Conservation (phyloP, 805 yeast species). For the Lipomyces kockii region DNA sequence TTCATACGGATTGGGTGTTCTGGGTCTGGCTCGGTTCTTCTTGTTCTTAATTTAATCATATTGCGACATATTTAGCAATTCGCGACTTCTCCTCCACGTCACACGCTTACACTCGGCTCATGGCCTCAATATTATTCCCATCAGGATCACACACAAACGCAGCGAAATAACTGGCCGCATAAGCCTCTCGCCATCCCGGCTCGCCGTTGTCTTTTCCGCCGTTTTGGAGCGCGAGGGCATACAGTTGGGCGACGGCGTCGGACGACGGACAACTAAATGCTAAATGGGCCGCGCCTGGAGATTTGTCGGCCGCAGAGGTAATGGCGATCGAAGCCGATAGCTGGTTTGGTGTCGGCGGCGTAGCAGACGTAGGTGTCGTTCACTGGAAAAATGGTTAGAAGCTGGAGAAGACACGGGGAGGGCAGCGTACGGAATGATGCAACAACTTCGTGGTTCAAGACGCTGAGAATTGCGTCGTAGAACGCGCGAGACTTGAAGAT, state of each 20-base stretch:
- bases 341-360: background rate
- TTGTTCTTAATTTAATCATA: background rate
- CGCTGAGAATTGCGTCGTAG: background rate
- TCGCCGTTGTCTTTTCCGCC: slow-evolving; percentile 3
- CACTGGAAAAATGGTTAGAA: background rate
- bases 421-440: background rate
- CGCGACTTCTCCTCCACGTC: background rate
- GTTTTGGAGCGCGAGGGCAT: background rate
- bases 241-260: background rate
- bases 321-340: background rate
- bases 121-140: background rate
- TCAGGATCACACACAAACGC: slow-evolving; percentile 4
- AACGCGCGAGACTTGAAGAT: background rate
- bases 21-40: background rate
- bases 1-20: background rate
- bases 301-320: too few species aligned
- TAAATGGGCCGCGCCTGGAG: background rate
- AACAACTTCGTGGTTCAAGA: background rate
- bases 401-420: background rate
- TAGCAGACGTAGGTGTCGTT: background rate
- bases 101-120: background rate
- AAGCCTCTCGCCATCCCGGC: background rate
- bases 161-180: background rate
- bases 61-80: background rate
- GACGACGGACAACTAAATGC: background rate